A percentile compares a stretch with the other conserved stretches of the same genome.
Conservation (phyloP, 192 early-diverging fungal species). For the Thamnidium elegans region DNA sequence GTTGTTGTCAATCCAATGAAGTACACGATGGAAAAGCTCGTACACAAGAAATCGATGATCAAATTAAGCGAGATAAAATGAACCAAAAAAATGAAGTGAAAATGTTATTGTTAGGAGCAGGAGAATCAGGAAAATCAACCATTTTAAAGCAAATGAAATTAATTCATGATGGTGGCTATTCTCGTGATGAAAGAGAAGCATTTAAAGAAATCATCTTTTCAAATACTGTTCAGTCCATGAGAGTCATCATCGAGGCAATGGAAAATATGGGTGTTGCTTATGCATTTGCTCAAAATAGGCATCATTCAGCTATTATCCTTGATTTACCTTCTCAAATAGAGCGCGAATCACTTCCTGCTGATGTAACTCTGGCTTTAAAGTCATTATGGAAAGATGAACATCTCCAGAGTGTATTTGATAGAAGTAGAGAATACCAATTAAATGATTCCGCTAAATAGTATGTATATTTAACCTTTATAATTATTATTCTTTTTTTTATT, state of each 20-base stretch:
- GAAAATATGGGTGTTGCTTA: constrained; percentile 75
- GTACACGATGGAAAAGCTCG: constrained; percentile 78
- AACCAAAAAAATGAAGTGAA: constrained; percentile 91
- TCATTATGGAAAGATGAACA: constrained; percentile 81
- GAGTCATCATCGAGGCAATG: constrained; percentile 94
- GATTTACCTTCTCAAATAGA: constrained; percentile 87
- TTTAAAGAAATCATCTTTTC: constrained; percentile 96
- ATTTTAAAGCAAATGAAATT: constrained; percentile 98
- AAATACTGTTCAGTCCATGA: constrained; percentile 93
- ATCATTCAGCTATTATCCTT: constrained; percentile 72
- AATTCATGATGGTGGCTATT: constrained; percentile 94
- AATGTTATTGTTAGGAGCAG: constrained; percentile 92
- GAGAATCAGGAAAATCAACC: constrained; percentile 96
- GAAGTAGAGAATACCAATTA: constrained; percentile 91
- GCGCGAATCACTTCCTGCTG: constrained; percentile 75
- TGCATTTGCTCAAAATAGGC: constrained; percentile 60
- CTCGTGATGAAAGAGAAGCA: constrained; percentile 81
- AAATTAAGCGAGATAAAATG: constrained; percentile 79
- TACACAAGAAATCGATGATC: constrained; percentile 91
- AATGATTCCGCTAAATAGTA: constrained; percentile 97
- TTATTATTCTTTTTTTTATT: background rate
- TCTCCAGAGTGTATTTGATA: constrained; percentile 73
- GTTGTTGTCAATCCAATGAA: constrained; percentile 84
- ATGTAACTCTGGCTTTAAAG: constrained; percentile 78
- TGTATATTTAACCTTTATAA: constrained; percentile 18